Evolutionary conservation across 2,329 filamentous ascomycete genomes (phyloP).

Genomic region (Colletotrichum liaoningense): DNA sequence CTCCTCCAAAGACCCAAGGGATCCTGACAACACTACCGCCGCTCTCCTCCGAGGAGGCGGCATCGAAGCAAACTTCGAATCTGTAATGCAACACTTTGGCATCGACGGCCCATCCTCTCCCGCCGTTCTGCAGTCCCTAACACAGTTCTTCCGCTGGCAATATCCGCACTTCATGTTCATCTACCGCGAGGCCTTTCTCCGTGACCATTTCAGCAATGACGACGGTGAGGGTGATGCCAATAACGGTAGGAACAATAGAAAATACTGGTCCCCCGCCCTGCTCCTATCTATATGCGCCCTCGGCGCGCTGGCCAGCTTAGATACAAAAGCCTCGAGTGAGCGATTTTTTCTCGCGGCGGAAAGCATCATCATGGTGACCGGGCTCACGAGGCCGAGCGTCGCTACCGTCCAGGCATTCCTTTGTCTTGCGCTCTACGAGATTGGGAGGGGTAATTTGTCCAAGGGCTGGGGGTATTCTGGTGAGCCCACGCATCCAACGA

Average conservation of each 20-base stretch:
- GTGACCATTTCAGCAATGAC: conserved; percentile 35
- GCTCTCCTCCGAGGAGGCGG: conserved; percentile 15
- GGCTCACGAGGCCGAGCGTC: conserved; percentile 38
- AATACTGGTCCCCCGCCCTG: conserved; percentile 43
- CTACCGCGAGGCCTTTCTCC: conserved; percentile 43
- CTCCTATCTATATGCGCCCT: conserved; percentile 41
- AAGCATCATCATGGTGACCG: conserved; percentile 41
- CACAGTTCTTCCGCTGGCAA: conserved; percentile 44
- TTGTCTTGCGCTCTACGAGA: conserved; percentile 43
- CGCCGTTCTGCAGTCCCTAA: conserved; percentile 36
- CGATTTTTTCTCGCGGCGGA: conserved; percentile 40
- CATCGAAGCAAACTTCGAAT: conserved; percentile 32
- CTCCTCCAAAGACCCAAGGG: background rate
- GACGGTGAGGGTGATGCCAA: background rate
- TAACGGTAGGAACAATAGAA: conserved; percentile 2
- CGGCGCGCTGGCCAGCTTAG: conserved; percentile 35
- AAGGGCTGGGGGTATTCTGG: conserved; percentile 44
- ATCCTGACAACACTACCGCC: background rate
- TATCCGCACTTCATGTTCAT: conserved; percentile 47
- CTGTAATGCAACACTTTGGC: conserved; percentile 39
- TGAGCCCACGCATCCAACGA: background rate
- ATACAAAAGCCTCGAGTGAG: conserved; percentile 31
- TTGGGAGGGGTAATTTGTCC: conserved; percentile 42
- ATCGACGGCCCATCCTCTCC: conserved; percentile 38
- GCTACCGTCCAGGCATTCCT: conserved; percentile 42